Evolutionary conservation across 2,329 filamentous ascomycete genomes (phyloP), one percentile per base, ranked within the genome.

Genomic region (Helminthosporium solani): DNA sequence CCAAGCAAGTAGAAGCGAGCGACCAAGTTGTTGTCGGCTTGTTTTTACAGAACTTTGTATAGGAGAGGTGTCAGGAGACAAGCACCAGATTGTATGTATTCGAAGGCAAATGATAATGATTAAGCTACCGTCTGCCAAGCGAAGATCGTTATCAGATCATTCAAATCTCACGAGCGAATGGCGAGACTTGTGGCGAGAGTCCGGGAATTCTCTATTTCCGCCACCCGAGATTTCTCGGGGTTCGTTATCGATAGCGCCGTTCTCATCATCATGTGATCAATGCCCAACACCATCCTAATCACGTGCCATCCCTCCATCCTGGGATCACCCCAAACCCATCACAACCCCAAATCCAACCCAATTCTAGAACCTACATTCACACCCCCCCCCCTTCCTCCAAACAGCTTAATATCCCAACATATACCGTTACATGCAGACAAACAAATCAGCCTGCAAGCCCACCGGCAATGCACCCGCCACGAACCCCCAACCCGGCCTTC

Each of bases 61-160:
- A 35, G 35, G 15, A n/a, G 25, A 35, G 31, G 14, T 39, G 36
- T 51, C 48, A 54, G 51, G 51, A 54, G 51, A 54, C 31, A 44
- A 36, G 39, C 39, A 41, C 19, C 28, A 31, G 28, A 25, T 25
- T 11, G 25, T 14, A 7, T 35, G 23, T 9, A 25, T 15, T 11
- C 28, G 34, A 34, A 15, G 15, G 27, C 28, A 31, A 14, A 31
- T 7, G 12, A 19, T 42, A 14, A 31, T 7, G 12, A 19, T 42
- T 39, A 47, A 49, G 35, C 40, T 42, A 18, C 19, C 41, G 38
- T 18, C 28, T 19, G 48, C 47, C 45, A 51, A 51, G 47, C 21
- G 23, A 14, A 8, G 40, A 33, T 33, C 40, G 11, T 18, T 33
- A 27, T 15, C 27, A 21, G 14, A 23, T 15, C 20, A 25, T 8